Percentiles rank a stretch among this genome's conserved stretches.
These are phyloP conservation scores for Bacidia rubella DNA, from an alignment of 495 filamentous ascomycete species.

Conservation along the genomic window DNA sequence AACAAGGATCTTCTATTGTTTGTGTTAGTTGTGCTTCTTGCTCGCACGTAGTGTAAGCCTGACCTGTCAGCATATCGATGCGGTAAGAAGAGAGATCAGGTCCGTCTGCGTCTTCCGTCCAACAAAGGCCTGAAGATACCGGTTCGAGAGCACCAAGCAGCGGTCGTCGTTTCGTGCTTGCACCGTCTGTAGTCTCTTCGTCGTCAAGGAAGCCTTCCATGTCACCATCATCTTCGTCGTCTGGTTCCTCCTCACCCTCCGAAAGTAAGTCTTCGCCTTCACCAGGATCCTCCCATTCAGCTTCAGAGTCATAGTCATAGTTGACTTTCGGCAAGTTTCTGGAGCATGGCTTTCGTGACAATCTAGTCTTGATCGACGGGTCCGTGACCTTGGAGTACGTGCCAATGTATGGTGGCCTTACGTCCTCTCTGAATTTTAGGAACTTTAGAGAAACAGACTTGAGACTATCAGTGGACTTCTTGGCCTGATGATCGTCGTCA, in stretches of 20 bases:
- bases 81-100: conserved; percentile 39
- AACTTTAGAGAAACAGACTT: conserved; percentile 57
- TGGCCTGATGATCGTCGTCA: conserved; percentile 3
- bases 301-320: conserved; percentile 95
- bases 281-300: conserved; percentile 78
- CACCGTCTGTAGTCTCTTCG: conserved; percentile 29
- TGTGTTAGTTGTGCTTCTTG: not conserved
- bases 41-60: conserved; percentile 12
- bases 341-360: conserved; percentile 59
- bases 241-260: conserved; percentile 68
- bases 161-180: conserved; percentile 26
- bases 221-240: conserved; percentile 38
- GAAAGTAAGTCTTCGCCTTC: conserved; percentile 68
- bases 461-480: conserved; percentile 39
- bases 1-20: conserved; percentile 27
- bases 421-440: conserved; percentile 71
- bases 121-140: conserved; percentile 62
- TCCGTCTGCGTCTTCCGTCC: conserved; percentile 42
- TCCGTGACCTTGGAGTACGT: conserved; percentile 54
- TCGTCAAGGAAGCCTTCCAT: conserved; percentile 43
- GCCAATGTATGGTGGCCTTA: conserved; percentile 79
- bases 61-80: conserved; percentile 63
- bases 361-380: conserved; percentile 32
- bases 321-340: conserved; percentile 52
- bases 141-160: conserved; percentile 64